Conservation (phyloP, 148 eudicot species). For the Amaranthus hypochondriacus region DNA sequence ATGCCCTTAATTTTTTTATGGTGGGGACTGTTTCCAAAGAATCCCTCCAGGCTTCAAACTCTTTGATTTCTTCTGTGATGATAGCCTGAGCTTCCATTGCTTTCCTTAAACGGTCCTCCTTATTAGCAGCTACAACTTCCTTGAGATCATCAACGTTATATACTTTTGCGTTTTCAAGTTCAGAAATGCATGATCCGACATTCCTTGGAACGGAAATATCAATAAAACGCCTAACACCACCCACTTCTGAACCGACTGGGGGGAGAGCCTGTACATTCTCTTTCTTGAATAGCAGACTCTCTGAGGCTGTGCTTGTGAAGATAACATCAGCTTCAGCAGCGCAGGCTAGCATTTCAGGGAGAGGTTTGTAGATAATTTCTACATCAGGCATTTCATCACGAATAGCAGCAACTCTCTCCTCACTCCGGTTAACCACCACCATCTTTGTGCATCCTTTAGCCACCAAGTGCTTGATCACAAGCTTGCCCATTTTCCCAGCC, state of each 20-base stretch:
- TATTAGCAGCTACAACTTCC: constrained; percentile 93
- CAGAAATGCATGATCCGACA: constrained; percentile 69
- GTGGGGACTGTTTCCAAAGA: constrained; percentile 94
- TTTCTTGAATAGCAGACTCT: constrained; percentile 56
- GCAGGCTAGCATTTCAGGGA: constrained; percentile 60
- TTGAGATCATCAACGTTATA: constrained; percentile 94
- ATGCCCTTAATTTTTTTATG: constrained; percentile 84
- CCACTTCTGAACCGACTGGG: constrained; percentile 47
- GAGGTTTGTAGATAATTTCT: constrained; percentile 76
- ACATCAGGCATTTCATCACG: constrained; percentile 62
- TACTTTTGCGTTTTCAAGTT: constrained; percentile 47
- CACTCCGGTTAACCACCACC: constrained; percentile 83
- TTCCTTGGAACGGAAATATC: constrained; percentile 96
- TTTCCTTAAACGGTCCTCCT: constrained; percentile 78
- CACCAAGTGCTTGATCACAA: constrained; percentile 82
- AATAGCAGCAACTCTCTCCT: constrained; percentile 68
- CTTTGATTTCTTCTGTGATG: constrained; percentile 62
- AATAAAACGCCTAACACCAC: constrained; percentile 64
- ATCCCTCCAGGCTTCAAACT: constrained; percentile 95
- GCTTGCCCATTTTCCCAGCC: constrained; percentile 99
- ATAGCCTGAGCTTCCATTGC: constrained; percentile 88
- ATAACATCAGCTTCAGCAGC: constrained; percentile 87
- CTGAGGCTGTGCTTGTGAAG: constrained; percentile 89
- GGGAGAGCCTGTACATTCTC: constrained; percentile 65
- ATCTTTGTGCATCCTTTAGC: constrained; percentile 88